Percentiles rank a stretch among this genome's conserved stretches.
Conservation (phyloP, 768 basidiomycete species). For the Leccinum disarticulatum region DNA sequence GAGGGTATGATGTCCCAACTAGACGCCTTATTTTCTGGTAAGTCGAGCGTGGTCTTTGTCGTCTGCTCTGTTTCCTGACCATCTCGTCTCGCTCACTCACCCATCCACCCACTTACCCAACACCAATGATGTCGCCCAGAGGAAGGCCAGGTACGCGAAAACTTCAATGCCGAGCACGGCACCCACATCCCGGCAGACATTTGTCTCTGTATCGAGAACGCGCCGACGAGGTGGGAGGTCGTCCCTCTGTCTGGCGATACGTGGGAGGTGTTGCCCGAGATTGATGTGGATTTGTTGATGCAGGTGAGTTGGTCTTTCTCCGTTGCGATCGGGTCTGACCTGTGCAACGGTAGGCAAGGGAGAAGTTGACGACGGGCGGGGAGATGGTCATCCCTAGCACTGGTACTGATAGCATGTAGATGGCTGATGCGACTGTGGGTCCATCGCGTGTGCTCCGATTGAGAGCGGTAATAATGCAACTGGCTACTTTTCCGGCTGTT, state of each 20-base stretch:
- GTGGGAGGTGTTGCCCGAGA: slow-evolving; percentile 59
- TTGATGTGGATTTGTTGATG: slow-evolving; percentile 56
- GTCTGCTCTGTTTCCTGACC: neutral
- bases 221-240: slow-evolving; percentile 73
- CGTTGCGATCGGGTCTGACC: neutral
- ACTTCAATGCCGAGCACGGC: slow-evolving; percentile 74
- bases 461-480: neutral
- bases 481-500: neutral
- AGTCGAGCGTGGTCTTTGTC: slow-evolving; percentile 3
- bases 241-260: slow-evolving; percentile 54
- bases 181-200: slow-evolving; percentile 75
- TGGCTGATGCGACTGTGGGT: neutral
- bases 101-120: neutral
- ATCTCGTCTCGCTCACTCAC: neutral
- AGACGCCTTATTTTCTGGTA: slow-evolving; percentile 66
- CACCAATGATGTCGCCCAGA: slow-evolving; percentile 40
- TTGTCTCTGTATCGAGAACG: slow-evolving; percentile 72
- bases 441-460: neutral
- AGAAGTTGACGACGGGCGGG: slow-evolving; percentile 16
- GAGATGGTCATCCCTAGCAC: slow-evolving; percentile 17
- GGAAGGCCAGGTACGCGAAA: slow-evolving; percentile 60
- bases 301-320: slow-evolving; percentile 43
- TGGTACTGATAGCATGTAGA: slow-evolving; percentile 29
- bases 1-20: slow-evolving; percentile 65
- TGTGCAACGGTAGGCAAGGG: slow-evolving; percentile 30